Evolutionary conservation across 495 filamentous ascomycete genomes (phyloP), one percentile per base, ranked within the genome.

Genomic region (Daldinia caldariorum): DNA sequence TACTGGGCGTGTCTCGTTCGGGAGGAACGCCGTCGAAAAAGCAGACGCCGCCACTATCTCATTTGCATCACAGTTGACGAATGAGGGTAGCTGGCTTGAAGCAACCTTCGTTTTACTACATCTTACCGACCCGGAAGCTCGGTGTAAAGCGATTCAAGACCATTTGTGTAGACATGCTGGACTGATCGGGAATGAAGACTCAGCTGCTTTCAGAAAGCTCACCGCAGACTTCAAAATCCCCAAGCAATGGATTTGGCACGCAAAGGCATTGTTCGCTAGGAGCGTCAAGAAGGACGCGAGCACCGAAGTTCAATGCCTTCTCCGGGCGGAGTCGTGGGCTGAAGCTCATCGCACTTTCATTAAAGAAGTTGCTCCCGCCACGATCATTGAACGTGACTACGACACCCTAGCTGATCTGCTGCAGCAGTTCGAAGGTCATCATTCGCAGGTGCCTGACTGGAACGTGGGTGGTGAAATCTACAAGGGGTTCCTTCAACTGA

Each of bases 301-400:
- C 18, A 83, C 84, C 49, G 91, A 97, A 74, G 89, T 93, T 6
- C 83, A 89, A 47, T 92, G 88, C 63, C 86, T 97, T 4, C 85
- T 97, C 65, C 86, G 87, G 56, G 94, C 91, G 7, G 86, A 85
- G 51, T 86, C 92, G 58, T 91, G 88, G 82, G 85, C 86, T 53
- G 91, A 94, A 74, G 94, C 95, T 20, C 95, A 97, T 78, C 82
- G 86, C 34, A 93, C 93, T 1, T 91, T 98, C 62, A 85, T 89
- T 58, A 84, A 85, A 26, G 83, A 87, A 61, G 93, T 98, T 14
- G 95, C 89, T 0, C 94, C 94, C 0, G 83, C 84, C 12, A 84
- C 91, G 9, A 85, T 98, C 58, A 91, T 98, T 59, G 90, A 90
- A 58, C 85, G 88, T 9, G 90, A 97, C 73, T 91, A 89, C 62